phyloP scores from a whole-genome alignment of 139 green algal genomes.

The Chlorella sorokiniana region DNA sequence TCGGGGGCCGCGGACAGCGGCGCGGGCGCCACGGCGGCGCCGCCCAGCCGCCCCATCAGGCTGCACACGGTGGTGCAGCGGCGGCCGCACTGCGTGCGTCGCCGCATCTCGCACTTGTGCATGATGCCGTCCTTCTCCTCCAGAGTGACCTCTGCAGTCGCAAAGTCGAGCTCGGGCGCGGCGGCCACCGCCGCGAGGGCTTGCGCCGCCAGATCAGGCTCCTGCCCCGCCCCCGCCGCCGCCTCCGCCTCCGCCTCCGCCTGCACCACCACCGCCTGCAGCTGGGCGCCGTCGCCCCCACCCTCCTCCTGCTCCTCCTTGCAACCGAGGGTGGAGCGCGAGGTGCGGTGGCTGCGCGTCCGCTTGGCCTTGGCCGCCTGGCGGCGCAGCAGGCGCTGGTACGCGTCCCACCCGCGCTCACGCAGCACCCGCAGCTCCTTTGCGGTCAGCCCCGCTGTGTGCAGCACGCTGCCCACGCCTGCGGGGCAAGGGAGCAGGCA shows the following conservation, averaged over 20 bases:
- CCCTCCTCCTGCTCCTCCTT: neutral
- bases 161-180: neutral
- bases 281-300: neutral
- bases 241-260: neutral
- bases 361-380: neutral
- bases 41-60: neutral
- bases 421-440: neutral
- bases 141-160: neutral
- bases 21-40: neutral
- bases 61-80: constrained; percentile 19
- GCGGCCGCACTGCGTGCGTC: neutral
- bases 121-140: constrained; percentile 24
- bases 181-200: neutral
- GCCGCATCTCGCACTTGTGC: neutral
- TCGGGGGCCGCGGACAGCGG: neutral
- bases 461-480: constrained; percentile 22
- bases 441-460: neutral
- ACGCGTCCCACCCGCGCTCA: constrained; percentile 16
- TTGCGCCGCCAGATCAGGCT: too few relatives aligned
- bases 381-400: neutral
- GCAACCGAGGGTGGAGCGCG: too few relatives aligned
- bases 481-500: too few relatives aligned
- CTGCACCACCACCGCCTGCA: constrained; percentile 5
- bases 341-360: too few relatives aligned
- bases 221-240: neutral